Conservation (phyloP, 805 yeast species). For the Groenewaldozyma tartarivorans region DNA sequence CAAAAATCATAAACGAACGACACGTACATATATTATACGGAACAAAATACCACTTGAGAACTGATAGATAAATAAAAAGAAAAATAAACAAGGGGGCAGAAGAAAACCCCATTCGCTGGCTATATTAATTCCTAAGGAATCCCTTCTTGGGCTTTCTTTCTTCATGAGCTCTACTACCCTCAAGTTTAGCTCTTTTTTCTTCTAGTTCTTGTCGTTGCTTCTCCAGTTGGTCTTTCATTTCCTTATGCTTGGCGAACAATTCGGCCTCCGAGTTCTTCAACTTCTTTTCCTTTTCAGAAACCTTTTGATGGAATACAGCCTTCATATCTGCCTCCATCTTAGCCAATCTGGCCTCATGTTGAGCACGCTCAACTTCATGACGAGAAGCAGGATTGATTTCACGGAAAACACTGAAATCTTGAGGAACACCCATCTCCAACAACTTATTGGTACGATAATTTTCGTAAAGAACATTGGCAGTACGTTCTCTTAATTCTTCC, state of each 20-base stretch:
- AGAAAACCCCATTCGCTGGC: no score
- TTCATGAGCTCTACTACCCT: conserved; percentile 19
- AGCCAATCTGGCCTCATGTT: conserved; percentile 88
- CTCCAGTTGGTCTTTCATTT: conserved; percentile 88
- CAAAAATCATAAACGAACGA: no score
- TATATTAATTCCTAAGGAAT: no score
- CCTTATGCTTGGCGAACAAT: conserved; percentile 88
- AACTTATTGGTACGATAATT: conserved; percentile 81
- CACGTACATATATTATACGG: no score
- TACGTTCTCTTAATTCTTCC: conserved; percentile 87
- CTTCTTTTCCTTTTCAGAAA: conserved; percentile 92
- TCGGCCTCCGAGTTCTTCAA: conserved; percentile 95
- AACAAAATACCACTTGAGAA: no score
- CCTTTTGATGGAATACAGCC: conserved; percentile 91
- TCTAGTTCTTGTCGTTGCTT: conserved; percentile 85
- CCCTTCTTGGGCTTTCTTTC: conserved; percentile 25
- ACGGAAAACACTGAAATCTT: conserved; percentile 86
- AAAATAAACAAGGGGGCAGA: no score
- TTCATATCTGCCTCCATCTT: conserved; percentile 97
- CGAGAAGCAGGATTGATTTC: conserved; percentile 88
- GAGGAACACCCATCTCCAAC: conserved; percentile 73
- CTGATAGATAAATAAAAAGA: no score
- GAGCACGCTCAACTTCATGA: conserved; percentile 86
- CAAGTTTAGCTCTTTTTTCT: conserved; percentile 74
- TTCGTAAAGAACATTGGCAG: conserved; percentile 71